These are phyloP conservation scores for Lolium perenne DNA, from an alignment of 176 grass and related monocot genomes.

Conservation along the genomic window DNA sequence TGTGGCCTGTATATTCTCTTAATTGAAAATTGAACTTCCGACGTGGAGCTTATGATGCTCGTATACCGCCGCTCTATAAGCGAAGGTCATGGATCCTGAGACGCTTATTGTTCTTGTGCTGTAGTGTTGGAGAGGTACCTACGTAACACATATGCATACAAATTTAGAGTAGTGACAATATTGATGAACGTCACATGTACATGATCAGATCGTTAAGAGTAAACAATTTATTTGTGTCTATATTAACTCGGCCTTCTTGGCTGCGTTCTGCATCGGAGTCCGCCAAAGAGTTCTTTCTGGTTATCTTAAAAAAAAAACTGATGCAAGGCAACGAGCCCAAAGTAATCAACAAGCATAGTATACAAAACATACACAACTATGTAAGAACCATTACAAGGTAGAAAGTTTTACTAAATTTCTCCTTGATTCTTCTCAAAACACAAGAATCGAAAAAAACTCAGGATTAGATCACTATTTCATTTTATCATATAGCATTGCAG, in stretches of 20 bases:
- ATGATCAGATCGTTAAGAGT: not conserved
- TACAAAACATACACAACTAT: no score
- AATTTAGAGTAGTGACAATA: not conserved
- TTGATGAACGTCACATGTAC: not conserved
- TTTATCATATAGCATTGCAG: no score
- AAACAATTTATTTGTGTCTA: not conserved
- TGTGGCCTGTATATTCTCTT: conserved; percentile 30
- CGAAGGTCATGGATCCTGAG: conserved; percentile 27
- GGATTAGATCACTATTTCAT: no score
- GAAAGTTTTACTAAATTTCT: no score
- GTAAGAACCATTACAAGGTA: no score
- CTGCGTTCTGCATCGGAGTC: no score
- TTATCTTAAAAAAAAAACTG: no score
- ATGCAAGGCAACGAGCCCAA: no score
- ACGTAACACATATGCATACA: not conserved
- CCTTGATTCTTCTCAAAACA: no score
- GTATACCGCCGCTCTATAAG: not conserved
- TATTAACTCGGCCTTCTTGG: not conserved
- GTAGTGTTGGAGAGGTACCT: conserved; percentile 3
- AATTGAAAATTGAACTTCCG: not conserved
- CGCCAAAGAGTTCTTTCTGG: no score
- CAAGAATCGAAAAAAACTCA: no score
- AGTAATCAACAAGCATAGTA: no score
- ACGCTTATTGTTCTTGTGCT: conserved; percentile 27
- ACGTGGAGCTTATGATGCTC: not conserved